Conservation (phyloP, 306 rosid genomes). For the Mucuna pruriens region DNA sequence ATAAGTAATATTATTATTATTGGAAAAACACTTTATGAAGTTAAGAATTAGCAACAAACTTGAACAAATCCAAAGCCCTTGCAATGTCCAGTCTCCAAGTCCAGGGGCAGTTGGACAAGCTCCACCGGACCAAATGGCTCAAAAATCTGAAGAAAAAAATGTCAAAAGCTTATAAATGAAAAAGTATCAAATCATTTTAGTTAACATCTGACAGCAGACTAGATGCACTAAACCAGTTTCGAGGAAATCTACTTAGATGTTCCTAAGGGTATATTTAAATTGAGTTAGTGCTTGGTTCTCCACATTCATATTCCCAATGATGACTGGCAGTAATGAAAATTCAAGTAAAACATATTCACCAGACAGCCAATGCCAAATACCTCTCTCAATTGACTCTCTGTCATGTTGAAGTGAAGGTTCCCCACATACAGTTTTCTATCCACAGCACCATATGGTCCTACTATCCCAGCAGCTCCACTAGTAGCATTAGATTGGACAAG, state of each 20-base stretch:
- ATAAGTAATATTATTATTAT: slow-evolving; percentile 14
- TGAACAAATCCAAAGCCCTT: slow-evolving; percentile 99
- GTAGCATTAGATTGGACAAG: slow-evolving; percentile 88
- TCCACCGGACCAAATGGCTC: slow-evolving; percentile 99
- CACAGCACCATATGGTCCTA: slow-evolving; percentile 94
- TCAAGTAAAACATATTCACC: not conserved
- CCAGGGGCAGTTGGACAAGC: slow-evolving; percentile 94
- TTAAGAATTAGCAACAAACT: slow-evolving; percentile 55
- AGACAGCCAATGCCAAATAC: slow-evolving; percentile 46
- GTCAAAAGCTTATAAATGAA: slow-evolving; percentile 18
- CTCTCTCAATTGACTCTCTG: slow-evolving; percentile 94
- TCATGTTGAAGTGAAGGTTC: slow-evolving; percentile 98
- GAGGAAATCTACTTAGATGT: not conserved
- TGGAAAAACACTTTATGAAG: not conserved
- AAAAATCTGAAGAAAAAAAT: slow-evolving; percentile 66
- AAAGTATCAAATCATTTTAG: slow-evolving; percentile 23
- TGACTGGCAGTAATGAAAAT: not conserved
- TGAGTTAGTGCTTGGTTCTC: not conserved
- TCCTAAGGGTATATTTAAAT: not conserved
- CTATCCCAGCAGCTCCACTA: slow-evolving; percentile 64
- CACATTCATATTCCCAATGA: slow-evolving; percentile 5
- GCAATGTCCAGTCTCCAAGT: slow-evolving; percentile 97
- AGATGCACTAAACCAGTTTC: slow-evolving; percentile 2
- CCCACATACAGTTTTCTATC: slow-evolving; percentile 97
- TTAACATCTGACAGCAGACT: not conserved